These are phyloP conservation scores for Cladobotryum protrusum DNA, from an alignment of 2,329 filamentous ascomycete genomes.

Conservation along the genomic window DNA sequence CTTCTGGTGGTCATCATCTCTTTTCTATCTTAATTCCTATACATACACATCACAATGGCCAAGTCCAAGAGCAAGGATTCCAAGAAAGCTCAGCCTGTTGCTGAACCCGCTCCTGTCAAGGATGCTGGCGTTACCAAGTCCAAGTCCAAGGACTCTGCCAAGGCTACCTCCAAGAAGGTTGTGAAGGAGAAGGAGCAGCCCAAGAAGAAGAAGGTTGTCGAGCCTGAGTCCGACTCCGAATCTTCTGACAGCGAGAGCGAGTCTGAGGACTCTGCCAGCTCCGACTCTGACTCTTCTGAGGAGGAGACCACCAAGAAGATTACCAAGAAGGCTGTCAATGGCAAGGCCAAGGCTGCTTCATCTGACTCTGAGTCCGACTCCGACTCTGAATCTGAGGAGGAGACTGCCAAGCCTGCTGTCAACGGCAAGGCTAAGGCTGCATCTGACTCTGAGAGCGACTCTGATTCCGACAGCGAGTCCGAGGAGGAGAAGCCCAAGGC, in stretches of 20 bases:
- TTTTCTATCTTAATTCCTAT: slow-evolving; percentile 3
- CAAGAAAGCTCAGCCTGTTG: slow-evolving; percentile 48
- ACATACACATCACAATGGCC: slow-evolving; percentile 47
- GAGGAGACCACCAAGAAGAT: slow-evolving; percentile 25
- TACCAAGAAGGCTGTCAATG: slow-evolving; percentile 31
- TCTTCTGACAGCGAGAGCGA: slow-evolving; percentile 28
- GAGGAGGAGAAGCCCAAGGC: slow-evolving; percentile 28
- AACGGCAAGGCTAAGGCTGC: slow-evolving; percentile 25
- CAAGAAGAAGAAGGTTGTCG: slow-evolving; percentile 45
- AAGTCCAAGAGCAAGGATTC: slow-evolving; percentile 56
- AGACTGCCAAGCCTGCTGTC: slow-evolving; percentile 31
- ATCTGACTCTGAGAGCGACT: slow-evolving; percentile 25
- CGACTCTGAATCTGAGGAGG: slow-evolving; percentile 33
- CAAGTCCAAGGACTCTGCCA: slow-evolving; percentile 62
- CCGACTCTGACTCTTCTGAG: slow-evolving; percentile 28
- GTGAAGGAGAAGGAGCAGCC: slow-evolving; percentile 36
- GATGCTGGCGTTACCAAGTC: slow-evolving; percentile 59
- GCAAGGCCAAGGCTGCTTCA: slow-evolving; percentile 18
- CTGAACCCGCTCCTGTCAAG: slow-evolving; percentile 51
- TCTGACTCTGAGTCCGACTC: slow-evolving; percentile 25
- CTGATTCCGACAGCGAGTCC: slow-evolving; percentile 28
- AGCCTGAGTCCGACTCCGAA: slow-evolving; percentile 34
- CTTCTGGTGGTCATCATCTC: not conserved
- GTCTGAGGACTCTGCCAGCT: slow-evolving; percentile 20
- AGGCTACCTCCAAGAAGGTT: slow-evolving; percentile 50